A percentile compares a stretch with the other conserved stretches of the same genome.
phyloP scores from a whole-genome alignment of 1,284 basidiomycete genomes.

The Porodaedalea pini region DNA sequence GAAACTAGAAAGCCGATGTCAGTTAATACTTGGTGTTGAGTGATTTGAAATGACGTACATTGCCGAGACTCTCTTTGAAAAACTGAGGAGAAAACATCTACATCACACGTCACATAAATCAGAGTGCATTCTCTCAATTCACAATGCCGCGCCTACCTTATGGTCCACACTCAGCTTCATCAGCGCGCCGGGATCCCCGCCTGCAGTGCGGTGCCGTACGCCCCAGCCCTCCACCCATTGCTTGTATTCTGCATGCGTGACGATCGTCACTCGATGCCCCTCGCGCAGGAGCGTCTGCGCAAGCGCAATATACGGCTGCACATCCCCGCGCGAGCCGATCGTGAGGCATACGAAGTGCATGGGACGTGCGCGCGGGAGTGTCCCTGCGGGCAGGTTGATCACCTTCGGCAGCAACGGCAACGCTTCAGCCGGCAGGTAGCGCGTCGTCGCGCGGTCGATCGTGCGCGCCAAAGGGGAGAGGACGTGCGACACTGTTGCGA shows the following conservation, averaged over 20 bases:
- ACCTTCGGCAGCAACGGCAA: constrained; percentile 40
- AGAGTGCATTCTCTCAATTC: constrained; percentile 4
- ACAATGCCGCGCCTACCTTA: constrained; percentile 36
- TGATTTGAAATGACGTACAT: constrained; percentile 34
- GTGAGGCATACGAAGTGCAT: constrained; percentile 46
- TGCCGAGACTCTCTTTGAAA: constrained; percentile 65
- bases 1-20: constrained; percentile 42
- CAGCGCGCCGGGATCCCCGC: constrained; percentile 76
- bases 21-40: background rate
- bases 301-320: constrained; percentile 52
- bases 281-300: constrained; percentile 45
- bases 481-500: constrained; percentile 15
- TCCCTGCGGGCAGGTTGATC: constrained; percentile 43
- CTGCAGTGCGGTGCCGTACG: constrained; percentile 65
- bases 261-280: constrained; percentile 55
- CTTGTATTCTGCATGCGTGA: constrained; percentile 63
- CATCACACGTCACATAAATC: background rate
- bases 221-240: constrained; percentile 61
- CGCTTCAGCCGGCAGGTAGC: constrained; percentile 17
- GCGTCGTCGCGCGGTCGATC: background rate
- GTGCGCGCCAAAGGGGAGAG: constrained; percentile 20
- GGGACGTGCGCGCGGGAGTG: constrained; percentile 32
- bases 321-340: constrained; percentile 50
- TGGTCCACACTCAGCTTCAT: constrained; percentile 60
- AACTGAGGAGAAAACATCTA: constrained; percentile 84